Evolutionary conservation across 1,139 yeast genomes (phyloP).

Genomic region (Arxiozyma bovina): DNA sequence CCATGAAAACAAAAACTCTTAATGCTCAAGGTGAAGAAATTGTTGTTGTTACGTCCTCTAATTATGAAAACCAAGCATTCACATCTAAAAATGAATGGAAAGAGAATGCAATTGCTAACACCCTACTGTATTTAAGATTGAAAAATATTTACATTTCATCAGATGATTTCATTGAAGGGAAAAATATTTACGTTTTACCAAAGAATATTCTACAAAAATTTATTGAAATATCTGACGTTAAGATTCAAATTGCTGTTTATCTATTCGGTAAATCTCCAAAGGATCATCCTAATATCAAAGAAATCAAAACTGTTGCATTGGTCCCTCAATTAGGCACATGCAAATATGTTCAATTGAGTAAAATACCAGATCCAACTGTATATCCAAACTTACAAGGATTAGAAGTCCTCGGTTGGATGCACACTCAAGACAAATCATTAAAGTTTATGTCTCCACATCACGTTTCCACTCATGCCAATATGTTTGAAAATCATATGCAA

Average conservation of each 20-base stretch:
- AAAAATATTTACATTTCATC: slow-evolving; percentile 70
- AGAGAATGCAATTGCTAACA: slow-evolving; percentile 70
- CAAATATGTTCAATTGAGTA: slow-evolving; percentile 56
- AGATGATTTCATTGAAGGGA: slow-evolving; percentile 46
- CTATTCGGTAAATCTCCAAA: slow-evolving; percentile 67
- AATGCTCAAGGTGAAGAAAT: slow-evolving; percentile 96
- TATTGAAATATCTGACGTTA: slow-evolving; percentile 69
- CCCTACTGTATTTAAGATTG: slow-evolving; percentile 62
- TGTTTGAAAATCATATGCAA: slow-evolving; percentile 31
- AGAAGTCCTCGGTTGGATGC: slow-evolving; percentile 73
- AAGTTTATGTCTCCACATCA: slow-evolving; percentile 62
- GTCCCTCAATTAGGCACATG: slow-evolving; percentile 84
- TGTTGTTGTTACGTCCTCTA: slow-evolving; percentile 84
- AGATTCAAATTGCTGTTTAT: slow-evolving; percentile 76
- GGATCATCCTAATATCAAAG: slow-evolving; percentile 67
- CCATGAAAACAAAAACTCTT: slow-evolving; percentile 73
- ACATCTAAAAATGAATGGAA: slow-evolving; percentile 90
- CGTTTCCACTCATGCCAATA: slow-evolving; percentile 50
- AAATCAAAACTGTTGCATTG: slow-evolving; percentile 63
- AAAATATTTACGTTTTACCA: slow-evolving; percentile 67
- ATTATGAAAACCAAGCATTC: slow-evolving; percentile 78
- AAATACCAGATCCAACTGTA: slow-evolving; percentile 36
- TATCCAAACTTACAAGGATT: slow-evolving; percentile 37
- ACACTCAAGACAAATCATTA: slow-evolving; percentile 61
- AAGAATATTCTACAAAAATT: slow-evolving; percentile 70